A percentile compares a stretch with the other conserved stretches of the same genome.
phyloP scores from a whole-genome alignment of 768 basidiomycete species.

The Psilocybe cubensis region DNA sequence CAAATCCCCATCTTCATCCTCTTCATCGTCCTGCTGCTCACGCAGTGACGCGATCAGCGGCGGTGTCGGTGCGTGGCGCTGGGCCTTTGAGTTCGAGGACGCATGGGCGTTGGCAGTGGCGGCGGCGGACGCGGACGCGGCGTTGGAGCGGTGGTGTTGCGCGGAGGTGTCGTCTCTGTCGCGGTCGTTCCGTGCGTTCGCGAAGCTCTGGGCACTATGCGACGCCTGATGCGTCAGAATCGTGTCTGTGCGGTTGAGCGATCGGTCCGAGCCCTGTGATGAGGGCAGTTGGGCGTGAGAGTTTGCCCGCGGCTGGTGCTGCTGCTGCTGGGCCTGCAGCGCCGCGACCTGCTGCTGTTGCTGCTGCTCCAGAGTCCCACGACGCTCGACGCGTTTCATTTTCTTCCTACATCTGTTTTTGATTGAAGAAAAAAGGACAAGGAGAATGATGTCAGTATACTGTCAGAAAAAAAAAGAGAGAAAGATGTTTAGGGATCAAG shows the following conservation, averaged over 20 bases:
- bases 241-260: conserved; percentile 30
- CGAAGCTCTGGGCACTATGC: conserved; percentile 8
- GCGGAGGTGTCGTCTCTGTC: background rate
- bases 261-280: conserved; percentile 24
- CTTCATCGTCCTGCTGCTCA: conserved; percentile 23
- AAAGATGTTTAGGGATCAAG: too few relatives aligned
- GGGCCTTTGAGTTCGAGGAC: conserved; percentile 4
- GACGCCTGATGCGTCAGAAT: conserved; percentile 24
- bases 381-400: conserved; percentile 82
- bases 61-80: conserved; percentile 20
- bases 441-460: conserved; percentile 1
- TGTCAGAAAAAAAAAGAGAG: background rate
- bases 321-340: conserved; percentile 25
- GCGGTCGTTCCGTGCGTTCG: background rate
- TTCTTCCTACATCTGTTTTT: conserved; percentile 86
- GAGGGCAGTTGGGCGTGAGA: conserved; percentile 22
- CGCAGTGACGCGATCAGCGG: conserved; percentile 27
- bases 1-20: conserved; percentile 18
- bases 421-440: conserved; percentile 13
- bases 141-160: background rate
- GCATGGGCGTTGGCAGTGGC: conserved; percentile 4
- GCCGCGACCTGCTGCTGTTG: conserved; percentile 20
- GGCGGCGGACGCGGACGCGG: background rate
- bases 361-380: conserved; percentile 59
- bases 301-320: conserved; percentile 18